Base-by-base conservation (phyloP, 139 green algal species). In the Haematococcus lacustris region DNA sequence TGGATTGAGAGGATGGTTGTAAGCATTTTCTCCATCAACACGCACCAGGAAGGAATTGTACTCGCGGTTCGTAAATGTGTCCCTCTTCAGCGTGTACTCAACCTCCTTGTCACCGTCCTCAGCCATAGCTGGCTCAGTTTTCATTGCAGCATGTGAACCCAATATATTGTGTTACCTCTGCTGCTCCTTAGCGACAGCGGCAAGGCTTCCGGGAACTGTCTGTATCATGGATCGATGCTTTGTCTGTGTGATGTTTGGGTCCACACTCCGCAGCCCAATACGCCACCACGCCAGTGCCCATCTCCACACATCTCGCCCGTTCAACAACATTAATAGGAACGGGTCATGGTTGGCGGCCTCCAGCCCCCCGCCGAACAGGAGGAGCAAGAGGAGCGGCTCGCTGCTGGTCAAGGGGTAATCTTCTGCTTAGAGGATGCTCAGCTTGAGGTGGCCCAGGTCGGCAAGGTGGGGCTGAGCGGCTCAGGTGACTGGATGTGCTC, bases 341-440 rank as follows among this genome's bases (percentile, higher is more conserved):
- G 43, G 9, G 43, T 17, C 9, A 65, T 82, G 73, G 85, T 81
- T 32, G 85, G 86, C 32, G 88, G 88, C 7, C 76, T 93, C 51
- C 59, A 83, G 57, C 85, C 87, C 17, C 83, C 87, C 4, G 30
- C 70, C 0, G 53, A 67, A 1, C 80, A 91, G 38, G 83, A 90
- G 13, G 86, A 91, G 71, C 51, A 78, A 2, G 69, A 60, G 26
- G 59, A 63, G 6, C 62, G 73, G 30, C 53, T 60, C 1, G 71
- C 71, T 6, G 59, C 70, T 13, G 70, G 76, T 32, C 82, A 82
- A 32, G 81, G 82, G 7, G 89, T 97, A 0, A 90, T 94, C 3
- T 98, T 98, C 71, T 81, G 98, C 7, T 78, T 98, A 33, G 94
- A 98, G 68, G 86, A 88, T 35, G 94, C 94, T 0, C 89, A 89